These are phyloP conservation scores for Astrothelium subdiscretum DNA, from an alignment of 495 filamentous ascomycete species.

Conservation along the genomic window DNA sequence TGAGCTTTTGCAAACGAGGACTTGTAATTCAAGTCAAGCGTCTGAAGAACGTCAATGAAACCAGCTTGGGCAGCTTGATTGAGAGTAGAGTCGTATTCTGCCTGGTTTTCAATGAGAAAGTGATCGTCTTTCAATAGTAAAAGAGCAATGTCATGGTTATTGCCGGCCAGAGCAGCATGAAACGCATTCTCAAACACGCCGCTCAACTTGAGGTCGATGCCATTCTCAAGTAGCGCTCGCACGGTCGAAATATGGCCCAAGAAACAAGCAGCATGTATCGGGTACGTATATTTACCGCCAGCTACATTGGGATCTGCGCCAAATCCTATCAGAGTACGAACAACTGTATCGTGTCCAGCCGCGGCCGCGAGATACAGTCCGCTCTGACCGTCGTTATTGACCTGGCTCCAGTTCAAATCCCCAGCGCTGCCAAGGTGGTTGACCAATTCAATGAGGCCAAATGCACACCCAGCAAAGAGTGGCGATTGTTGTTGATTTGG, in stretches of 20 bases:
- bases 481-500: neutral
- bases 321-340: neutral
- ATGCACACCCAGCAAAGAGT: neutral
- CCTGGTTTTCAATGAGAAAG: neutral
- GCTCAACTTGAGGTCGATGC: neutral
- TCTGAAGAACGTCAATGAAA: neutral
- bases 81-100: neutral
- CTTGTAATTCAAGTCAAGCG: neutral
- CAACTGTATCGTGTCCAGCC: neutral
- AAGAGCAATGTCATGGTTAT: neutral
- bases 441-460: neutral
- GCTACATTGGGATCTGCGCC: slow-evolving; percentile 1
- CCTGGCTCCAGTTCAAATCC: neutral
- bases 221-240: slow-evolving; percentile 1
- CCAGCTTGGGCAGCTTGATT: neutral
- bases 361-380: neutral
- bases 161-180: neutral
- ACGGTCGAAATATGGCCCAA: neutral
- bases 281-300: slow-evolving; percentile 8
- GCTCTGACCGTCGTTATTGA: neutral
- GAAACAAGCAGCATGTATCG: slow-evolving; percentile 8
- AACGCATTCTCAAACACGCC: neutral
- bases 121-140: neutral
- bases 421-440: neutral
- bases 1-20: neutral